phyloP scores from a whole-genome alignment of 352 stramenopile genomes.

The Phytophthora europaea region DNA sequence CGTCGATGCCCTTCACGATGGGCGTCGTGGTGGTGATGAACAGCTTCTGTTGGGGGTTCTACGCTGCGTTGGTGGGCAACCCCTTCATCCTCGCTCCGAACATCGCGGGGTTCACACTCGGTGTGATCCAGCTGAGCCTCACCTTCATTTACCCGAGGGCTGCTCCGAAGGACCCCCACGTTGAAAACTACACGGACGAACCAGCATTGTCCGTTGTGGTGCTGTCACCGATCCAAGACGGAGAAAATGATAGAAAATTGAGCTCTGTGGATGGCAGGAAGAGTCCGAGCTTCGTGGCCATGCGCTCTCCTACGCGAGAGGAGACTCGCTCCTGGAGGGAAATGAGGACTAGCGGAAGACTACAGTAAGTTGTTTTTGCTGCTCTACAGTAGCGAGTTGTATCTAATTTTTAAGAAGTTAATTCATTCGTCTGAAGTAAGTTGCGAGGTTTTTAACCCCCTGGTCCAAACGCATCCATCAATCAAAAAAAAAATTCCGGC shows the following conservation, averaged over 20 bases:
- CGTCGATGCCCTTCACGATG: constrained; percentile 36
- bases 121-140: constrained; percentile 44
- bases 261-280: not conserved
- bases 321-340: constrained; percentile 1
- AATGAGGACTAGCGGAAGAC: not conserved
- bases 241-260: not conserved
- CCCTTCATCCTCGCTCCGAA: constrained; percentile 48
- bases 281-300: constrained; percentile 10
- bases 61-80: constrained; percentile 17
- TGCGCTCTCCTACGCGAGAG: not conserved
- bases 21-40: constrained; percentile 28
- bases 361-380: no score
- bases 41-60: constrained; percentile 24
- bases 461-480: no score
- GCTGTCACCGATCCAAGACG: constrained; percentile 10
- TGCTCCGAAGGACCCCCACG: not conserved
- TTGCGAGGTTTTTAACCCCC: no score
- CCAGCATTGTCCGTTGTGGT: not conserved
- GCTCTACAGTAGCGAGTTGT: no score
- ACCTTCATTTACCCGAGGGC: constrained; percentile 45
- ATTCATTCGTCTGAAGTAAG: no score
- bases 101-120: constrained; percentile 33
- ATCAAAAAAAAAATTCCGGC: no score
- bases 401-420: no score
- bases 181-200: not conserved